phyloP scores from a whole-genome alignment of 441 rosid genomes.

The Gossypium lobatum region DNA sequence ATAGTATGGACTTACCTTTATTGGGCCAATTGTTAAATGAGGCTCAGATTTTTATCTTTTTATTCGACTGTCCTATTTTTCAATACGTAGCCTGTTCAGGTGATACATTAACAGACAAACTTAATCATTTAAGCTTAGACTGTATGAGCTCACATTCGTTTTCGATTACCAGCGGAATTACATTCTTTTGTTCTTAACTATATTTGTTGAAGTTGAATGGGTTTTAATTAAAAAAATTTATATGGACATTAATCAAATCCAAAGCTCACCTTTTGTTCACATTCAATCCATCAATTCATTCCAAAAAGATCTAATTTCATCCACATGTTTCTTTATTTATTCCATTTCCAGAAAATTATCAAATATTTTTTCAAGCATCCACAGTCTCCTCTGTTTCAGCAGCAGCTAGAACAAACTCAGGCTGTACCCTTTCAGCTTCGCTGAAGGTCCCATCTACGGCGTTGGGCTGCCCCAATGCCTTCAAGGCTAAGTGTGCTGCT shows the following conservation, averaged over 20 bases:
- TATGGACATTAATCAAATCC: not conserved
- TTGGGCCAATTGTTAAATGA: no score
- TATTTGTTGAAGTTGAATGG: no score
- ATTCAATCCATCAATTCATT: not conserved
- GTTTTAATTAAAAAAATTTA: not conserved
- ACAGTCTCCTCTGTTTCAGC: slow-evolving; percentile 49
- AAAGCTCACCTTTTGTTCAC: not conserved
- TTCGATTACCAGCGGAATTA: no score
- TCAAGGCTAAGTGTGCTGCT: slow-evolving; percentile 80
- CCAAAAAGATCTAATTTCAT: not conserved
- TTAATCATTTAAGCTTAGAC: no score
- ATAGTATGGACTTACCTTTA: no score
- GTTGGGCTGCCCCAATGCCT: slow-evolving; percentile 58
- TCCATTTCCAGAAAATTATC: not conserved
- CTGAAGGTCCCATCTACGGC: slow-evolving; percentile 47
- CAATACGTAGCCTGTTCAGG: no score
- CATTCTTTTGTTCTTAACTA: no score
- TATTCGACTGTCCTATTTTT: no score
- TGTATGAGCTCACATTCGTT: no score
- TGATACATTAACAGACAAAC: no score
- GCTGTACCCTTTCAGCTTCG: slow-evolving; percentile 27
- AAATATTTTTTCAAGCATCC: slow-evolving; percentile 32
- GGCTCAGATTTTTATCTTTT: no score
- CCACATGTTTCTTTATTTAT: not conserved
- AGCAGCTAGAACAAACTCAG: slow-evolving; percentile 63